phyloP scores from a whole-genome alignment of 2,329 filamentous ascomycete genomes.

The Arthroderma sp. region DNA sequence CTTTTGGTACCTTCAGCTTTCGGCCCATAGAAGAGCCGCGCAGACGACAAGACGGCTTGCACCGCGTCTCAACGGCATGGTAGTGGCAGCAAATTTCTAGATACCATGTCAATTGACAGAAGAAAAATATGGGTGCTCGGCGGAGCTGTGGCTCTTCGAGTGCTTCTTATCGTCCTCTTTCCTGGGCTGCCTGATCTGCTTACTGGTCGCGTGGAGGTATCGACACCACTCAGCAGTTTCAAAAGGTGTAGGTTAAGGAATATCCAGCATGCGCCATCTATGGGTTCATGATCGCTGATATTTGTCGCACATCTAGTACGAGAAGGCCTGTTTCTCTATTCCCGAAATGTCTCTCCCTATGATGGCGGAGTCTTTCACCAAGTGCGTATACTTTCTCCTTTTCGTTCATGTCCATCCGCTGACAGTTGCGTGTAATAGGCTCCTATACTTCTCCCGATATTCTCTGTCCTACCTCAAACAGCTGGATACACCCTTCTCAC shows the following conservation, averaged over 20 bases:
- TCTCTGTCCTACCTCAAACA: slow-evolving; percentile 69
- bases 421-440: slow-evolving; percentile 38
- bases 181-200: slow-evolving; percentile 73
- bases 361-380: slow-evolving; percentile 76
- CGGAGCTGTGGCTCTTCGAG: slow-evolving; percentile 62
- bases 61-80: background rate
- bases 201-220: slow-evolving; percentile 86
- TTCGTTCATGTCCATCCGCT: slow-evolving; percentile 4
- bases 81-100: background rate
- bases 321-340: slow-evolving; percentile 92
- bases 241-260: slow-evolving; percentile 60
- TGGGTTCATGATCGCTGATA: slow-evolving; percentile 6
- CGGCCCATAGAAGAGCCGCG: too few species aligned
- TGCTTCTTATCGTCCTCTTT: slow-evolving; percentile 68
- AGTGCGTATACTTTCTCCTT: slow-evolving; percentile 23
- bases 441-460: slow-evolving; percentile 78
- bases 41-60: too few species aligned
- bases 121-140: slow-evolving; percentile 57
- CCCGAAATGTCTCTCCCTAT: slow-evolving; percentile 91
- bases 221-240: slow-evolving; percentile 94
- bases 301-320: slow-evolving; percentile 49
- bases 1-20: too few species aligned
- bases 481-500: slow-evolving; percentile 57
- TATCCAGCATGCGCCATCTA: slow-evolving; percentile 1
- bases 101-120: slow-evolving; percentile 40